These are phyloP conservation scores for Atkinsonella hypoxylon DNA, from an alignment of 2,329 filamentous ascomycete genomes.

Conservation along the genomic window DNA sequence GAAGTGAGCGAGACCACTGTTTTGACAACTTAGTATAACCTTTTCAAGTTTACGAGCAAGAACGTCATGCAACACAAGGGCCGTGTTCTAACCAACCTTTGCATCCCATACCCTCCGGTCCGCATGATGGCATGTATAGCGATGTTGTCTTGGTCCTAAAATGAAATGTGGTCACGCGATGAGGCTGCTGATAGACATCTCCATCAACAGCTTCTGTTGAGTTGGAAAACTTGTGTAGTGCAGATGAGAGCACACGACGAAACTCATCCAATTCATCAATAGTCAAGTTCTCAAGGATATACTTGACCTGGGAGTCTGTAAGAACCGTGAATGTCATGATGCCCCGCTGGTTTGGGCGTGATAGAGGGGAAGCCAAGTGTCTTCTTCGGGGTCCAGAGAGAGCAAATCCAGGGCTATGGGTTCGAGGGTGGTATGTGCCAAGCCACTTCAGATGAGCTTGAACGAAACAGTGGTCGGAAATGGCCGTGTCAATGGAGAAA, in stretches of 20 bases:
- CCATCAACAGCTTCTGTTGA: slow-evolving; percentile 32
- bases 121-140: slow-evolving; percentile 63
- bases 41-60: not conserved
- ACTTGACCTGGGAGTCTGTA: slow-evolving; percentile 42
- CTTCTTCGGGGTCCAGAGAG: not conserved
- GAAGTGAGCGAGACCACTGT: slow-evolving; percentile 52
- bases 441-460: not conserved
- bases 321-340: slow-evolving; percentile 47
- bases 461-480: not conserved
- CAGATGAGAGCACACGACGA: slow-evolving; percentile 32
- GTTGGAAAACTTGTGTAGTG: slow-evolving; percentile 51
- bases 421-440: not conserved
- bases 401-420: not conserved
- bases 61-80: not conserved
- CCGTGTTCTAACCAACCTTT: slow-evolving; percentile 37
- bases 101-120: slow-evolving; percentile 50
- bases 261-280: slow-evolving; percentile 41
- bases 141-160: slow-evolving; percentile 43
- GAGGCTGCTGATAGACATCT: slow-evolving; percentile 42
- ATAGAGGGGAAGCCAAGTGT: not conserved
- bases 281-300: slow-evolving; percentile 40
- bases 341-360: not conserved
- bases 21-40: not conserved
- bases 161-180: slow-evolving; percentile 36
- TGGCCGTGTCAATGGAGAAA: not conserved